phyloP scores from a whole-genome alignment of 2,329 filamentous ascomycete species.

The Metarhizium humberi region DNA sequence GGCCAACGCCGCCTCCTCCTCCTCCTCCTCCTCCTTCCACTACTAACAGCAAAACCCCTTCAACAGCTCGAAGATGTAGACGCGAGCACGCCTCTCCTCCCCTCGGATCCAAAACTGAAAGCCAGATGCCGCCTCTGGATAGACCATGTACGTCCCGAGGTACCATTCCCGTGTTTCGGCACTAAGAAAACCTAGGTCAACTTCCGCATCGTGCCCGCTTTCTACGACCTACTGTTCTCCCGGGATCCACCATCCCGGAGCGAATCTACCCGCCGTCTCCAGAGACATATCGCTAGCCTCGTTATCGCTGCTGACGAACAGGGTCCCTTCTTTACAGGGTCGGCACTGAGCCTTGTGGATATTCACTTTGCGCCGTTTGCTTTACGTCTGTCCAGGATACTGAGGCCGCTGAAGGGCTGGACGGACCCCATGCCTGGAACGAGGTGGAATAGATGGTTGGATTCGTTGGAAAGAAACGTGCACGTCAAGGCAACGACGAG shows the following conservation, averaged over 20 bases:
- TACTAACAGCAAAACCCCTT: too few species aligned
- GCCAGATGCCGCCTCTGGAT: constrained; percentile 73
- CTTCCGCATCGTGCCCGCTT: constrained; percentile 62
- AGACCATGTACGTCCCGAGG: constrained; percentile 59
- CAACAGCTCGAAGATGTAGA: constrained; percentile 61
- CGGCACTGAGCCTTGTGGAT: constrained; percentile 54
- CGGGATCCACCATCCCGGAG: constrained; percentile 50
- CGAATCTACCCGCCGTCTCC: constrained; percentile 50
- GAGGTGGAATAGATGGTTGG: constrained; percentile 61
- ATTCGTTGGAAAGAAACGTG: constrained; percentile 56
- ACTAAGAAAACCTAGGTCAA: constrained; percentile 47
- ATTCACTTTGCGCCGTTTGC: constrained; percentile 70
- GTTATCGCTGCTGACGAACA: constrained; percentile 39
- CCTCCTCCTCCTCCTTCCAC: too few species aligned
- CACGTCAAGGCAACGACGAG: constrained; percentile 60
- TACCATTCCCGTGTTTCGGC: background rate
- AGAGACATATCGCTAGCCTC: constrained; percentile 48
- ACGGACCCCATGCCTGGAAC: constrained; percentile 51
- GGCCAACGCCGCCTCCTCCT: too few species aligned
- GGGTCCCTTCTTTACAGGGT: constrained; percentile 60
- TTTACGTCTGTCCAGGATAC: constrained; percentile 55
- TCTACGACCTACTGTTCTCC: constrained; percentile 64
- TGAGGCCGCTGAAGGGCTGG: constrained; percentile 58
- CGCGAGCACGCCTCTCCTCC: constrained; percentile 51
- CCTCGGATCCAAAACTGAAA: constrained; percentile 53